Evolutionary conservation across 129 eudicot genomes (phyloP), one percentile per base, ranked within the genome.

Genomic region (Pulicaria dysenterica): DNA sequence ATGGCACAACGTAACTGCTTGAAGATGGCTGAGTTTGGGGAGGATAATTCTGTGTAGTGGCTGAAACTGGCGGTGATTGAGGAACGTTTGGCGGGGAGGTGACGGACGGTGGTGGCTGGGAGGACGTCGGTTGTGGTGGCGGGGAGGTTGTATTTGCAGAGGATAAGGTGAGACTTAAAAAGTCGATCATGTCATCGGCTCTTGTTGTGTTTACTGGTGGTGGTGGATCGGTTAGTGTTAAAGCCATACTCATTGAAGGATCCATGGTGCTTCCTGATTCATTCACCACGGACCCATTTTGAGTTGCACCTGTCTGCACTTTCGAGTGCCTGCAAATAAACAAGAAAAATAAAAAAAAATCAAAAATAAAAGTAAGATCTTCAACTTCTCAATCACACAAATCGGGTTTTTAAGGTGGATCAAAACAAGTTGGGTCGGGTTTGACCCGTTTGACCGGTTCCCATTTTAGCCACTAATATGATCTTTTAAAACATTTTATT

Each of bases 161-260:
- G 64, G 96, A 78, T 58, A 91, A 82, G 57, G 92, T 74, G 67
- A 88, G 77, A 78, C 97, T 91, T 57, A 91, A 69, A 62, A 91
- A 82, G 81, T 91, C 93, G 0, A 86, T 86, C 79, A 89, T 84
- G 60, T 92, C 95, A 51, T 87, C 90, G 15, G 91, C 96, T 69
- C 81, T 79, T 10, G 91, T 70, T 39, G 83, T 73, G 76, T 63
- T 80, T 17, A 69, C 80, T 4, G 96, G 89, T 36, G 78, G 75
- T 66, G 90, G 85, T 44, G 79, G 82, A 69, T 80, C 88, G 2
- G 83, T 16, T 67, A 87, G 45, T 14, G 82, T 85, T 59, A 92
- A 73, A 19, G 95, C 98, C 73, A 85, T 87, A 82, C 85, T 82
- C 80, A 55, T 34, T 31, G 74, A 46, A 50, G 81, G 68, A 43